Evolutionary conservation across 2,329 filamentous ascomycete species (phyloP).

Genomic region (Aureobasidium sp.): DNA sequence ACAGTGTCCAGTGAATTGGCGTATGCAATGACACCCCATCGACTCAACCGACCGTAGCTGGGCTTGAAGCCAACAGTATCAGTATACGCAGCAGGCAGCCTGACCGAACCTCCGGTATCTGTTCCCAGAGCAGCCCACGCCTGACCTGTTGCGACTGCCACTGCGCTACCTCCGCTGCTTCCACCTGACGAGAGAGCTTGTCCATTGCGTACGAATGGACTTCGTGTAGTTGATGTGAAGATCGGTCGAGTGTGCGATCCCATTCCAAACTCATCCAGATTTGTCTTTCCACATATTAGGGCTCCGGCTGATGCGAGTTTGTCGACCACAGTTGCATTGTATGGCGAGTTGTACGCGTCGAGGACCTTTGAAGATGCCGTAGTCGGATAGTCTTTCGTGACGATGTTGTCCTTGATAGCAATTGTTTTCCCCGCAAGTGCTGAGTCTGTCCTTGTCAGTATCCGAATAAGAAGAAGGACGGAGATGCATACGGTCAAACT

Average conservation of each 20-base stretch:
- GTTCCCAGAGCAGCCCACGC: conserved; percentile 83
- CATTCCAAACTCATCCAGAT: conserved; percentile 98
- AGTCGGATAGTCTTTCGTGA: conserved; percentile 58
- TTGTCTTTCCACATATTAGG: conserved; percentile 80
- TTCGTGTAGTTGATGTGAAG: conserved; percentile 69
- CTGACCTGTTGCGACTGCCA: conserved; percentile 76
- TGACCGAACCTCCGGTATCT: conserved; percentile 91
- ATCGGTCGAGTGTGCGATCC: conserved; percentile 83
- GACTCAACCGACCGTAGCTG: conserved; percentile 87
- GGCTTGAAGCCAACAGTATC: conserved; percentile 90
- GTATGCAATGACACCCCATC: conserved; percentile 90
- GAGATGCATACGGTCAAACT: background rate
- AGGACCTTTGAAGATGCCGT: conserved; percentile 88
- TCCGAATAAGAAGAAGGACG: background rate
- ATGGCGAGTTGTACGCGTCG: conserved; percentile 73
- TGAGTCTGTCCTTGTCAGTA: conserved; percentile 4
- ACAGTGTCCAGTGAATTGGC: conserved; percentile 95
- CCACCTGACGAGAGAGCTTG: conserved; percentile 74
- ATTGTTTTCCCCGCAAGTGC: conserved; percentile 41
- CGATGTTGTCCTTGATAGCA: conserved; percentile 59
- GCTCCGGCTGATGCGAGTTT: conserved; percentile 71
- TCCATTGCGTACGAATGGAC: conserved; percentile 44
- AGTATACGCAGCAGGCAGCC: conserved; percentile 89
- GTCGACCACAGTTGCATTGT: conserved; percentile 84
- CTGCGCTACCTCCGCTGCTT: conserved; percentile 93